Evolutionary conservation across 2,329 filamentous ascomycete genomes (phyloP).

Genomic region (Neoarthrinium moseri): DNA sequence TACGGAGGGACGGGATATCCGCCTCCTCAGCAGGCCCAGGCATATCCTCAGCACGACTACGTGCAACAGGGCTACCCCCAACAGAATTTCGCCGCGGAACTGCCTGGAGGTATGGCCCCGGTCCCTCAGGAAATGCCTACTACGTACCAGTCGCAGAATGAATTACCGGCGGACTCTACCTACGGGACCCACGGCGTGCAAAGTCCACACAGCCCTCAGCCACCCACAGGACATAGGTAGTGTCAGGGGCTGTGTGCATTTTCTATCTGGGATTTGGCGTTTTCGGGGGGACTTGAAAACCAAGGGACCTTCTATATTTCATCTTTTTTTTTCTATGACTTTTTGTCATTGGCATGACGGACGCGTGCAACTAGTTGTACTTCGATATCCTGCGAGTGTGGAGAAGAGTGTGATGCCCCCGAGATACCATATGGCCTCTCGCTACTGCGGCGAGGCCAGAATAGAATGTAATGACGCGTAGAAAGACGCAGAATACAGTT

Average conservation of each 20-base stretch:
- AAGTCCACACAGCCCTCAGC: neutral
- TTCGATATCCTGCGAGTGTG: neutral
- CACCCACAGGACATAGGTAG: neutral
- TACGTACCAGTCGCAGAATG: neutral
- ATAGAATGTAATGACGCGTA: too few species aligned
- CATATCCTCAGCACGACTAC: neutral
- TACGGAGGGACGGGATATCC: neutral
- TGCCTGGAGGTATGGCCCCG: neutral
- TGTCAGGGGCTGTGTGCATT: neutral
- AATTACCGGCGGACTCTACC: neutral
- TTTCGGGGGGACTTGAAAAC: neutral
- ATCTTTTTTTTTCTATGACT: neutral
- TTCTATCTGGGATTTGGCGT: too few species aligned
- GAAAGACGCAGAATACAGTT: too few species aligned
- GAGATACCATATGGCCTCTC: neutral
- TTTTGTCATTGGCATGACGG: too few species aligned
- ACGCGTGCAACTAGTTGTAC: too few species aligned
- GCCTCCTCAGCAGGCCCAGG: neutral
- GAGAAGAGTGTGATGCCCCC: neutral
- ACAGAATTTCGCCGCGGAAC: neutral
- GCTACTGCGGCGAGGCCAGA: too few species aligned
- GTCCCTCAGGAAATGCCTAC: conserved; percentile 2
- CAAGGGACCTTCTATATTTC: neutral
- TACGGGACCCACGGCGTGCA: neutral
- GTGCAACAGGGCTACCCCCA: conserved; percentile 1